These are phyloP conservation scores for Solanum aculeatissimum DNA, from an alignment of 305 asterid species.

Conservation along the genomic window DNA sequence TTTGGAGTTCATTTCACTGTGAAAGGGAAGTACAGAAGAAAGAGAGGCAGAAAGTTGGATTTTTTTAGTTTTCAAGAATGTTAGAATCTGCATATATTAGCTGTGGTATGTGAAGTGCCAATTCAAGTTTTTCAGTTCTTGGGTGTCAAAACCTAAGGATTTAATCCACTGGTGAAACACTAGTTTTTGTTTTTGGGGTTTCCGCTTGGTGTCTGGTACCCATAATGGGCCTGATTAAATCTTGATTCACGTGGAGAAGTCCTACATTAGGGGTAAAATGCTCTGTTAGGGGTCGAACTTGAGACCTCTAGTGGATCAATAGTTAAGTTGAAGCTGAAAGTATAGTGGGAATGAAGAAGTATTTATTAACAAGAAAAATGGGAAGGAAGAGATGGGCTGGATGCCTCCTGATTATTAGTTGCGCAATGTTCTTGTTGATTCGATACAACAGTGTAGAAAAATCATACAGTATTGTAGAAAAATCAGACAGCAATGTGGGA, in stretches of 20 bases:
- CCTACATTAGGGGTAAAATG: not conserved
- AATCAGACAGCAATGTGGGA: constrained; percentile 32
- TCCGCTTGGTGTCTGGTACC: not conserved
- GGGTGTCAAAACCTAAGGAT: not conserved
- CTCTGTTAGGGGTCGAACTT: not conserved
- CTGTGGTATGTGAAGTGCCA: not conserved
- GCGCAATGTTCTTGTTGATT: constrained; percentile 41
- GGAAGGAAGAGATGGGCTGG: constrained; percentile 83
- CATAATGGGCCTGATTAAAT: not conserved
- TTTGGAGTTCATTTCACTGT: not conserved
- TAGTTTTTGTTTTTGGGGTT: not conserved
- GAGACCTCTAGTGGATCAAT: not conserved
- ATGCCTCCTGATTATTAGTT: constrained; percentile 39
- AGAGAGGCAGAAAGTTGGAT: not conserved
- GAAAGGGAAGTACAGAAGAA: not conserved
- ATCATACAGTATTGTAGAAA: constrained; percentile 35
- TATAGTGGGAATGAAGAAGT: not conserved
- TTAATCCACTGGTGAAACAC: not conserved
- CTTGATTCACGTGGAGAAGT: not conserved
- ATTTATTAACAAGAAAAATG: not conserved
- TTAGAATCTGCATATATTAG: not conserved
- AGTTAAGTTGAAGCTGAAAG: not conserved
- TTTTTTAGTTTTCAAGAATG: not conserved
- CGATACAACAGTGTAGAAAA: constrained; percentile 39
- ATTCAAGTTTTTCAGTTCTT: not conserved